Evolutionary conservation across 2,329 filamentous ascomycete genomes (phyloP).

Genomic region (Nemania serpens): DNA sequence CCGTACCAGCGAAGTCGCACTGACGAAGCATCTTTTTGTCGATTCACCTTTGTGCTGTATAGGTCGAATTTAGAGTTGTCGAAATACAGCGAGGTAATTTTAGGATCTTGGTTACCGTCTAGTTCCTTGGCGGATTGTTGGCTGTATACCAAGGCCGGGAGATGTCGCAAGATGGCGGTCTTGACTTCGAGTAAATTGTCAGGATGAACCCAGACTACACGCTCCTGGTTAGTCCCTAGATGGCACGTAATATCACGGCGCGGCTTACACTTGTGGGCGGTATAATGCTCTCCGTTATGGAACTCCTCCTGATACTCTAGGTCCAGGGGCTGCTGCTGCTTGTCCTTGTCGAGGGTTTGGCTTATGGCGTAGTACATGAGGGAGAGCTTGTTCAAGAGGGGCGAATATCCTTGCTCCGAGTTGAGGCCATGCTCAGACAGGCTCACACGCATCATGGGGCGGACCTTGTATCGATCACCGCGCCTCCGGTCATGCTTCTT

Average conservation of each 20-base stretch:
- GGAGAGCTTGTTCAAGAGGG: slow-evolving; percentile 86
- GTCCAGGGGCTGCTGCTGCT: slow-evolving; percentile 49
- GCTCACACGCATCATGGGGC: slow-evolving; percentile 88
- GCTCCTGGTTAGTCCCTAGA: slow-evolving; percentile 39
- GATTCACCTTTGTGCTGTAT: slow-evolving; percentile 83
- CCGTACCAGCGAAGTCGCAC: slow-evolving; percentile 91
- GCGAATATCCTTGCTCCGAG: slow-evolving; percentile 85
- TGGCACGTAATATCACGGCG: background rate
- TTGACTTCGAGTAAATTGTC: slow-evolving; percentile 98
- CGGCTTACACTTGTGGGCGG: slow-evolving; percentile 78
- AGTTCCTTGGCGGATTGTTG: slow-evolving; percentile 81
- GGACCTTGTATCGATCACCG: slow-evolving; percentile 82
- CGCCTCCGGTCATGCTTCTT: slow-evolving; percentile 99
- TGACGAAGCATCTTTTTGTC: slow-evolving; percentile 75
- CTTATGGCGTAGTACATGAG: slow-evolving; percentile 95
- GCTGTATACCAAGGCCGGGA: slow-evolving; percentile 93
- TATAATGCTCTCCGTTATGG: slow-evolving; percentile 73
- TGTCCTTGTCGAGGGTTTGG: slow-evolving; percentile 72
- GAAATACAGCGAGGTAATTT: slow-evolving; percentile 94
- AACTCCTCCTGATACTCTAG: slow-evolving; percentile 60
- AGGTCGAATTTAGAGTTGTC: slow-evolving; percentile 85
- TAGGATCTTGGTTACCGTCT: slow-evolving; percentile 81
- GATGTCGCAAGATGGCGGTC: slow-evolving; percentile 86
- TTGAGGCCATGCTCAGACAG: slow-evolving; percentile 91
- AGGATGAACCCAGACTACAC: slow-evolving; percentile 84